Evolutionary conservation across 2,329 filamentous ascomycete genomes (phyloP), one percentile per base, ranked within the genome.

Genomic region (Cytospora schulzeri): DNA sequence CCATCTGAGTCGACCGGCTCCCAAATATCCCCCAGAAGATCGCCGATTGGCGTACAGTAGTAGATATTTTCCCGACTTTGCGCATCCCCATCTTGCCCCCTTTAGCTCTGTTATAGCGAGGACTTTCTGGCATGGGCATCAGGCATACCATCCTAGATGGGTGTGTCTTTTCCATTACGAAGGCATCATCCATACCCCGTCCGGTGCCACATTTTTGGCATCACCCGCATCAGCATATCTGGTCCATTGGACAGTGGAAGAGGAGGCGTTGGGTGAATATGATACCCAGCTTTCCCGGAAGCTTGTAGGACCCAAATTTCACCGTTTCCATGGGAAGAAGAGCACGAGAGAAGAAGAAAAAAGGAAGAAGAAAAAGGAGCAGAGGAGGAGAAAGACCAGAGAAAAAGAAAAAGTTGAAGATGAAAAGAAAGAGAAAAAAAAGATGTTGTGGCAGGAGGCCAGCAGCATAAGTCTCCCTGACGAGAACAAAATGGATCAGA

Each of bases 1-100:
- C 73, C 63, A 53, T 66, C 29, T 67, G 58, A 66, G 33, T 14
- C 57, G n/a, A 62, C n/a, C 31, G 11, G 29, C 26, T 51, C 15
- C 51, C 57, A 33, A 33, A 24, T 12, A 22, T 52, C 22, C 29
- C 38, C 15, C 31, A 35, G 60, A 52, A 22, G 24, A 29, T 35
- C 55, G 28, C 19, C 58, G 24, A 51, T 48, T 31, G 58, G 58
- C 65, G 45, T 45, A 29, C 56, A 59, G 24, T 65, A 67, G 65
- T 67, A 67, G 58, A 45, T 45, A 54, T 33, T 51, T 50, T 57
- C 51, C 45, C 56, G 51, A 58, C 24, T 24, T 66, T 52, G 51
- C 57, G 17, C 56, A 50, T 60, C 31, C 54, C 51, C 51, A 45
- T n/a, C 14, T 29, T 35, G 19, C 17, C 31, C 29, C 57, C 31